These are phyloP conservation scores for Trichocladium uniseriatum DNA, from an alignment of 495 filamentous ascomycete species.

Conservation along the genomic window DNA sequence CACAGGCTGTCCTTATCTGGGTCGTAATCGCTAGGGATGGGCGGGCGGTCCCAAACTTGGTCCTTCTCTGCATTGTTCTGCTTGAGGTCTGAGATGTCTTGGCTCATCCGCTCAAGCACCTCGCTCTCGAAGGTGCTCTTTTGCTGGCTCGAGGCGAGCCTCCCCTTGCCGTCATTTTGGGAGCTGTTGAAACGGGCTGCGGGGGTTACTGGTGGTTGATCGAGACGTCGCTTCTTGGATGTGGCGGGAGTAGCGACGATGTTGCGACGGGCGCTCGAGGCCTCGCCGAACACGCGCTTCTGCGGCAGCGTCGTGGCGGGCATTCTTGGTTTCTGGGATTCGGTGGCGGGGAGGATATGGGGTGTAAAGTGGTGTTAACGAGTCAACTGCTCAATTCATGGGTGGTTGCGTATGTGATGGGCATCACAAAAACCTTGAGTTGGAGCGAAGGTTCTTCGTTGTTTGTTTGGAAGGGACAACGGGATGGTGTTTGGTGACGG, in stretches of 20 bases:
- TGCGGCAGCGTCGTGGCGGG: slow-evolving; percentile 39
- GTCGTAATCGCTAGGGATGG: slow-evolving; percentile 57
- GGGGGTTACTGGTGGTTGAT: slow-evolving; percentile 46
- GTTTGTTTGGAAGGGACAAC: neutral
- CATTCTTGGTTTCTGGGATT: slow-evolving; percentile 19
- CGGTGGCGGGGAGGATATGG: too few relatives aligned
- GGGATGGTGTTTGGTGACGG: neutral
- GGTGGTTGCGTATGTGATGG: too few relatives aligned
- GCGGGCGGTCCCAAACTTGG: slow-evolving; percentile 84
- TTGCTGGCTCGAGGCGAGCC: slow-evolving; percentile 65
- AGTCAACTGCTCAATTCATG: too few relatives aligned
- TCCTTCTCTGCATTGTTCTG: slow-evolving; percentile 82
- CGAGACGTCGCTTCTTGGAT: slow-evolving; percentile 71
- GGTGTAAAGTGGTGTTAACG: too few relatives aligned
- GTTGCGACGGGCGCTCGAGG: slow-evolving; percentile 40
- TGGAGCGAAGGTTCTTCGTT: too few relatives aligned
- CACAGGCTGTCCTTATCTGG: slow-evolving; percentile 60
- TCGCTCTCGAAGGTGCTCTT: slow-evolving; percentile 92
- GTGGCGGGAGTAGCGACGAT: slow-evolving; percentile 31
- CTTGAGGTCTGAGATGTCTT: slow-evolving; percentile 80
- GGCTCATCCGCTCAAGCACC: slow-evolving; percentile 86
- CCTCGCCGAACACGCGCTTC: slow-evolving; percentile 44
- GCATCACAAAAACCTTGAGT: too few relatives aligned
- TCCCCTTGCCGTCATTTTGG: slow-evolving; percentile 50
- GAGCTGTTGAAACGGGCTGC: slow-evolving; percentile 47